Evolutionary conservation across 768 basidiomycete species (phyloP), one percentile per base, ranked within the genome.

Genomic region (Strobilomyces dryophilus): DNA sequence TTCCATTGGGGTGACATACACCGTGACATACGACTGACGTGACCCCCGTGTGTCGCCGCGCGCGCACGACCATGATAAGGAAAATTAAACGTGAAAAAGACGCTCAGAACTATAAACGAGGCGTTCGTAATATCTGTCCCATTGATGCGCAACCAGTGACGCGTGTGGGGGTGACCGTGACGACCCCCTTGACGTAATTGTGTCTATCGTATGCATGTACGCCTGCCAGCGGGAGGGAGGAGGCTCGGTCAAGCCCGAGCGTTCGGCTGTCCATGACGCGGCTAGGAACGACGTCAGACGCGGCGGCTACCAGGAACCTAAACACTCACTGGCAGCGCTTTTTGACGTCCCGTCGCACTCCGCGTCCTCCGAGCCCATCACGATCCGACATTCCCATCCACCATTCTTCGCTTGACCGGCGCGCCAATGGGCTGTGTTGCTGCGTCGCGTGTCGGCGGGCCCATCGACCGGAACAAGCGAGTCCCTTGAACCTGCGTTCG

Each of bases 391-490:
- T 26, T 43, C 29, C 34, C 9, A 29, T 15, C 37, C 46, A 21
- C 46, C 21, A 9, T 34, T 31, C 43, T 41, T 39, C 21, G 21
- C 21, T 24, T 49, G 20, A 34, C 24, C 15, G 11, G 26, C 15
- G 17, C 26, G 12, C 17, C 27, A 8, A 20, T 39, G 18, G 57
- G 57, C 52, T 36, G 35, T 58, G 51, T 59, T 45, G 35, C 1
- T 40, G 49, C 36, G 34, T 48, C 43, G 18, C 17, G 24, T 18
- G 42, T 26, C 41, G 32, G 40, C 31, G 39, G 20, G n/a, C 27
- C 34, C 35, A 34, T n/a, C 5, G 34, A 36, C 43, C 27, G 41
- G n/a, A 24, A 24, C 36, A 27, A 17, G 5, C 29, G 6, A n/a
- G 7, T 53, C 34, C n/a, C 2, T 15, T 26, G 17, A 8, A n/a